These are phyloP conservation scores for Amanita thiersii DNA, from an alignment of 768 basidiomycete species.

Conservation along the genomic window DNA sequence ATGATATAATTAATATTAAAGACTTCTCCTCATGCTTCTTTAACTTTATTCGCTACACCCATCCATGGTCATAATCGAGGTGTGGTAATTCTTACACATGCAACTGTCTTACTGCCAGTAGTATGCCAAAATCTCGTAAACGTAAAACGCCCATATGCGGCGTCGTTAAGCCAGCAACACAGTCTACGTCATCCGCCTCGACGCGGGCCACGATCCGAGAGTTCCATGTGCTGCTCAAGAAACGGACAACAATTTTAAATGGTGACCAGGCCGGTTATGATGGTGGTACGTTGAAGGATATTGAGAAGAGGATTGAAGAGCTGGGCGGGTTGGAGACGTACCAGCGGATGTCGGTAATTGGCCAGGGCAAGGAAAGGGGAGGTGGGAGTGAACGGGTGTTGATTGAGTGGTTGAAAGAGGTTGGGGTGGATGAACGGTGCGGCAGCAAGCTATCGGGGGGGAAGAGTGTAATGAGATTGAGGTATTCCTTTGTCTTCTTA, in stretches of 20 bases:
- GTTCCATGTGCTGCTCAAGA: slow-evolving; percentile 78
- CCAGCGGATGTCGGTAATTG: slow-evolving; percentile 75
- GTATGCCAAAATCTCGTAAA: slow-evolving; percentile 31
- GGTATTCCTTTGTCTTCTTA: background rate
- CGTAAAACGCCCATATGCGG: slow-evolving; percentile 27
- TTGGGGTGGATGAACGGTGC: slow-evolving; percentile 23
- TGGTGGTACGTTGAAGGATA: slow-evolving; percentile 39
- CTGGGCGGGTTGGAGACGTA: slow-evolving; percentile 79
- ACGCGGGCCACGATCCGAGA: slow-evolving; percentile 69
- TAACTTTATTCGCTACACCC: too few species aligned
- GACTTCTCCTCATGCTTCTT: too few species aligned
- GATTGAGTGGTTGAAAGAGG: slow-evolving; percentile 64
- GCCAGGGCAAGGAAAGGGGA: slow-evolving; percentile 75
- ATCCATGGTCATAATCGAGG: background rate
- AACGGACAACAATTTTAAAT: slow-evolving; percentile 42
- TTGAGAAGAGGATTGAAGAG: slow-evolving; percentile 52
- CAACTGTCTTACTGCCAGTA: too few species aligned
- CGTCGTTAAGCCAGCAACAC: slow-evolving; percentile 9
- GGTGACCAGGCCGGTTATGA: too few species aligned
- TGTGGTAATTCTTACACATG: too few species aligned
- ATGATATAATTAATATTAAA: too few species aligned
- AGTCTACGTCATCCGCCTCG: slow-evolving; percentile 23
- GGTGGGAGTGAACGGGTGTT: slow-evolving; percentile 84
- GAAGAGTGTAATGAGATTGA: slow-evolving; percentile 24
- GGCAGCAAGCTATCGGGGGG: slow-evolving; percentile 16